Base-by-base conservation (phyloP, 768 basidiomycete genomes). In the Russula griseocarnosa region DNA sequence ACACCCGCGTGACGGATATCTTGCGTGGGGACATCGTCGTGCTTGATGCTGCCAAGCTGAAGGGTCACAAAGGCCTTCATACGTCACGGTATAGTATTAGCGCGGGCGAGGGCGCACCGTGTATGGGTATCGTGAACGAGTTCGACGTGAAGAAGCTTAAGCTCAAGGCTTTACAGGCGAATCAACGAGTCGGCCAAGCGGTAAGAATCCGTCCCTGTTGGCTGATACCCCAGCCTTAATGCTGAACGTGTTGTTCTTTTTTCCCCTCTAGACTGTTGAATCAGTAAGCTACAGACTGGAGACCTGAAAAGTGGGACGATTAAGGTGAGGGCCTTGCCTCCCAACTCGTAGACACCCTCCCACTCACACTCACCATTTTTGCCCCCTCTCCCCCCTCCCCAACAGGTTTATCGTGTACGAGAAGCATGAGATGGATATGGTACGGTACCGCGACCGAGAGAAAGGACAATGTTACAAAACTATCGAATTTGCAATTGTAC, bases 141-240 rank as follows among this genome's bases (percentile, higher is more conserved):
- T 90, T 87, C 72, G 94, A 97, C 69, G 74, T 76, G 44, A 94
- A 91, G 83, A 95, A 94, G 79, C 83, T 82, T 65, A 97, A 97
- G 78, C 78, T 94, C 58, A 82, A 81, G 72, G 85, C 91, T 50
- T 87, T 87, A 73, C 92, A 95, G 73, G 93, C 93, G 58, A 94
- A 92, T 73, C 86, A 89, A 72, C 89, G 88, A 70, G 88, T 90
- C 70, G 86, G 90, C 54, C 89, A 86, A 67, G 88, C 90, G 66
- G 53, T 52, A 83, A 78, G 42, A 57, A 58, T 67, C 63, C 47
- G 55, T 49, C 46, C 26, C 61, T 1, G 38, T 18, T 40, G 14
- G 36, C 47, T 55, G 24, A 50, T 49, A 40, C 30, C 34, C 8
- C 62, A 28, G 52, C 52, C 49, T 11, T 5, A 6, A 30, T 32